A percentile compares a stretch with the other conserved stretches of the same genome.
Conservation (phyloP, 345 rosid species). For the Cardamine chenopodiifolia region DNA sequence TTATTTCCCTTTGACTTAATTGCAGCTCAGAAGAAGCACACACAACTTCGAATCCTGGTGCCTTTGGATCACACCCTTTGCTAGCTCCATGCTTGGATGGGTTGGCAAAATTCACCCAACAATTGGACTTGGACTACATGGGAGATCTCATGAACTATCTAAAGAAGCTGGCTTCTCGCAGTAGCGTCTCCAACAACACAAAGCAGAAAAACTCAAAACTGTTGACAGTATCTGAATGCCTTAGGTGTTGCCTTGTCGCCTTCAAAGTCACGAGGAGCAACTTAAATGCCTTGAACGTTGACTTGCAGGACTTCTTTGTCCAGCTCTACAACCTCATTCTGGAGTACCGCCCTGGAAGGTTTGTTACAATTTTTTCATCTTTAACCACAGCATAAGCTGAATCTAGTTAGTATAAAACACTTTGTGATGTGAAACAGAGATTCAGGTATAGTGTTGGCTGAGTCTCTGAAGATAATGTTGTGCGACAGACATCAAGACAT, state of each 20-base stretch:
- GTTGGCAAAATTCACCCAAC: conserved; percentile 81
- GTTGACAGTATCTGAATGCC: conserved; percentile 74
- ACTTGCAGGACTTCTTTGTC: conserved; percentile 86
- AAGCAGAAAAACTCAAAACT: conserved; percentile 45
- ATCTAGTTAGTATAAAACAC: neutral
- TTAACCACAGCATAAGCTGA: neutral
- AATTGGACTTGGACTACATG: conserved; percentile 80
- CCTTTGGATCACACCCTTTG: conserved; percentile 62
- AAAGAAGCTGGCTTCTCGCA: conserved; percentile 76
- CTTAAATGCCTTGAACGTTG: conserved; percentile 93
- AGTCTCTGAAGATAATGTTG: conserved; percentile 91
- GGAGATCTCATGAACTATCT: conserved; percentile 89
- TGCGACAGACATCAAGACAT: conserved; percentile 94
- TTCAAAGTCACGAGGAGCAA: conserved; percentile 95
- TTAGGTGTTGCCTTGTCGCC: conserved; percentile 89
- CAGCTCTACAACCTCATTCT: conserved; percentile 88
- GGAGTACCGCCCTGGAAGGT: conserved; percentile 97
- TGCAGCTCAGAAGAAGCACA: conserved; percentile 55
- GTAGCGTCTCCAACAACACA: conserved; percentile 42
- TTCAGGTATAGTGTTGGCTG: conserved; percentile 80
- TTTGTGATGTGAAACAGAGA: conserved; percentile 56
- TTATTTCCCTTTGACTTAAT: neutral
- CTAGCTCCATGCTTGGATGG: conserved; percentile 87
- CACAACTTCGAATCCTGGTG: conserved; percentile 38
- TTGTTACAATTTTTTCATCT: conserved; percentile 29